Evolutionary conservation across 208 protist species (phyloP).

Genomic region (Leishmania lainsoni): DNA sequence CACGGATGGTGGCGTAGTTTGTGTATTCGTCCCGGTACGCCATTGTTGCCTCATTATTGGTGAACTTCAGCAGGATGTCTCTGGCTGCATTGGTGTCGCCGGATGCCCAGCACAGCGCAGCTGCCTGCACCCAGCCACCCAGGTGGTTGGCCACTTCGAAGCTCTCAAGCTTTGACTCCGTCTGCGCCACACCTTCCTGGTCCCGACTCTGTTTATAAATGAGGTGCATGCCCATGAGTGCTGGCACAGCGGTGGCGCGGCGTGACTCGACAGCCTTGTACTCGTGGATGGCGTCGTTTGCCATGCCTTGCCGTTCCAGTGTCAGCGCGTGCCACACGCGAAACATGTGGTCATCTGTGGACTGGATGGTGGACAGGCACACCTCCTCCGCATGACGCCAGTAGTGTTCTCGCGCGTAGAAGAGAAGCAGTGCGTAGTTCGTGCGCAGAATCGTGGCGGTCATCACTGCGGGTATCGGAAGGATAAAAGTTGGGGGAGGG

Average conservation of each 20-base stretch:
- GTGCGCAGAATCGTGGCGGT: conserved; percentile 57
- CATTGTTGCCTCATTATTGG: conserved; percentile 27
- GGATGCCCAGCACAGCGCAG: conserved; percentile 67
- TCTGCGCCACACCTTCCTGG: conserved; percentile 48
- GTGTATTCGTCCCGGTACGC: conserved; percentile 85
- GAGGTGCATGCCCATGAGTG: conserved; percentile 73
- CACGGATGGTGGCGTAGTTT: conserved; percentile 66
- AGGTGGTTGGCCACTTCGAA: conserved; percentile 44
- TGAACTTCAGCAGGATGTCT: conserved; percentile 66
- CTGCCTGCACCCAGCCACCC: conserved; percentile 64
- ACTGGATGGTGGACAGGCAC: conserved; percentile 62
- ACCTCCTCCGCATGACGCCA: conserved; percentile 88
- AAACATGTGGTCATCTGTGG: conserved; percentile 80
- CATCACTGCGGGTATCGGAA: conserved; percentile 12
- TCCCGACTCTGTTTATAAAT: conserved; percentile 81
- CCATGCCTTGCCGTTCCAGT: conserved; percentile 76
- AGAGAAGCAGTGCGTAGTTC: conserved; percentile 81
- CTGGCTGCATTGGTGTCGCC: conserved; percentile 68
- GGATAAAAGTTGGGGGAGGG: not conserved
- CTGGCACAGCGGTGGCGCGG: conserved; percentile 64
- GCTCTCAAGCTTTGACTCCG: conserved; percentile 56
- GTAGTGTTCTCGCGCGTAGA: conserved; percentile 79
- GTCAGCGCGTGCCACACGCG: conserved; percentile 82
- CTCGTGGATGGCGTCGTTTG: conserved; percentile 82
- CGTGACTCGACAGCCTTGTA: conserved; percentile 78